Evolutionary conservation across 2,329 filamentous ascomycete species (phyloP).

Genomic region (Cercospora sesami): DNA sequence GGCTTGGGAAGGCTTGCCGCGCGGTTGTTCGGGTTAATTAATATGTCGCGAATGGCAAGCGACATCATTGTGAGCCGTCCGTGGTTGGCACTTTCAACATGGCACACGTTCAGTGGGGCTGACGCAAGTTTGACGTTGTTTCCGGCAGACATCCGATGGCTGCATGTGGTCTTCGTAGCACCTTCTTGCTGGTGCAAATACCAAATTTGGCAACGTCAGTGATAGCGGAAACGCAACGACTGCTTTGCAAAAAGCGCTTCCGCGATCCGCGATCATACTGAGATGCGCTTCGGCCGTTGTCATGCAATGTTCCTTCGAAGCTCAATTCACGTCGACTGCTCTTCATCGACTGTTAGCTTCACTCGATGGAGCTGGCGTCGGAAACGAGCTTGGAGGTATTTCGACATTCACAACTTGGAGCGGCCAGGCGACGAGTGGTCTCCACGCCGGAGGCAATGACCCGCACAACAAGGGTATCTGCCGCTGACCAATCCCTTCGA

Average conservation of each 20-base stretch:
- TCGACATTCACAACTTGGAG: slow-evolving; percentile 18
- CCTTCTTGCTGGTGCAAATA: background rate
- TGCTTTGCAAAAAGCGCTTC: background rate
- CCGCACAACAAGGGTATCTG: slow-evolving; percentile 27
- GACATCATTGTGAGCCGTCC: too few relatives aligned
- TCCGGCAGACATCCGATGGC: background rate
- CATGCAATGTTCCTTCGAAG: background rate
- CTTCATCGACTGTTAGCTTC: background rate
- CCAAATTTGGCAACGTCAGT: background rate
- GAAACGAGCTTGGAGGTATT: background rate
- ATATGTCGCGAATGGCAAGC: too few relatives aligned
- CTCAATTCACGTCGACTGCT: background rate
- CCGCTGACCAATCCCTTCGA: slow-evolving; percentile 28
- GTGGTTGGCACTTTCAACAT: background rate
- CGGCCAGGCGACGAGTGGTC: slow-evolving; percentile 28
- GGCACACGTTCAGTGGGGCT: background rate
- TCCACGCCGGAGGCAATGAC: slow-evolving; percentile 25
- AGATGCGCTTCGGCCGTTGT: background rate
- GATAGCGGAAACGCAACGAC: background rate
- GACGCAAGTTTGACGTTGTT: background rate
- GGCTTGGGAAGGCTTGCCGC: background rate
- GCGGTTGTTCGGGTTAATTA: too few relatives aligned
- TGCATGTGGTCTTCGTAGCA: background rate
- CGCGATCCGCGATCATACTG: too few relatives aligned
- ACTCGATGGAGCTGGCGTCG: background rate